Evolutionary conservation across 164 flowering plant genomes (phyloP), one percentile per base, ranked within the genome.

Genomic region (Magnolia officinalis): DNA sequence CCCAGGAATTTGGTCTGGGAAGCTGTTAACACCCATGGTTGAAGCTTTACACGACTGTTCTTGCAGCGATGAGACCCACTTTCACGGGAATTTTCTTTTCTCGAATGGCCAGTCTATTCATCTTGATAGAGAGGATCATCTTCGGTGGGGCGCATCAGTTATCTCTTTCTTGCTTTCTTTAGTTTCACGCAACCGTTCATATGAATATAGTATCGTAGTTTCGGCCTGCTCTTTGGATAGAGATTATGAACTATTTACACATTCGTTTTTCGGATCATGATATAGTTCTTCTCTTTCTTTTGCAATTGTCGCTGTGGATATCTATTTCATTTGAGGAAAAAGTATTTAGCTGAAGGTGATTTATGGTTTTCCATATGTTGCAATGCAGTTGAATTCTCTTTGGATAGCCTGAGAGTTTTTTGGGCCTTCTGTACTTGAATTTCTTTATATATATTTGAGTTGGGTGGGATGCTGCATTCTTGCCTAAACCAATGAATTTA

Each of bases 1-100:
- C 86, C 89, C 0, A 85, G 86, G 78, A 85, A 86, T 72, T 77
- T 90, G 87, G 75, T 89, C 13, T 89, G 93, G 93, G 93, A 90
- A 85, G 93, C 93, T 50, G 82, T 90, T 23, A 90, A 90, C 79
- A 89, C 90, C 68, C 88, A 85, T 70, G 93, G 93, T 45, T 90
- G 82, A 87, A 74, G 61, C 61, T 11, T 55, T 55, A 11, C 3
- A 16, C 18, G 16, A 55, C 18, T 55, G 61, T 55, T 20, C 2
- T 50, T 31, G 51, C 26, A 68, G 11, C 29, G 16, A 24, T 68
- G 37, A 24, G 71, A 21, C 71, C 71, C 72, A 70, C 37, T n/a
- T 37, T 50, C 50, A 24, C 37, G 67, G 67, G 67, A 64, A 11
- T 64, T 64, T 64, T n/a, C 21, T 64, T 21, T 63, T 64, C 9